These are phyloP conservation scores for Trametes punicea DNA, from an alignment of 768 basidiomycete genomes.

Conservation along the genomic window DNA sequence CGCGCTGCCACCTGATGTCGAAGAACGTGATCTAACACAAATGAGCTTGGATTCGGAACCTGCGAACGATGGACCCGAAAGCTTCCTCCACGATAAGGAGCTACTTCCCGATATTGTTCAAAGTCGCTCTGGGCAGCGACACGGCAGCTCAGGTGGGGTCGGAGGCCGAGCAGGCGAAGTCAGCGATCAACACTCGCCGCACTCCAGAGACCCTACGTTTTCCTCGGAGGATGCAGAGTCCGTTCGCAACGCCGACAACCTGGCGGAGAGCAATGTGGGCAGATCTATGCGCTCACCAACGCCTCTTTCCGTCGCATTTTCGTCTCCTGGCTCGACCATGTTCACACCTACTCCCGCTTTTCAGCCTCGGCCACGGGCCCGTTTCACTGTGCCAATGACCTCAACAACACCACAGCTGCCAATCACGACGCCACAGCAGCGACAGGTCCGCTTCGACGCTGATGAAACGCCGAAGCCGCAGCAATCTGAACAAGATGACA, in stretches of 20 bases:
- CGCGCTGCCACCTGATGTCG: constrained; percentile 1
- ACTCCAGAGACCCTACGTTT: constrained; percentile 57
- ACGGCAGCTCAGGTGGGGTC: background rate
- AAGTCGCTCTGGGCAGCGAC: background rate
- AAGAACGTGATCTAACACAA: constrained; percentile 15
- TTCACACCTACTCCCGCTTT: constrained; percentile 72
- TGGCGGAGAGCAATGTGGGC: background rate
- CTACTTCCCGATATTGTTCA: constrained; percentile 11
- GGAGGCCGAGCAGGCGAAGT: background rate
- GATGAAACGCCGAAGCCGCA: constrained; percentile 7
- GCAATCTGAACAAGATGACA: constrained; percentile 3
- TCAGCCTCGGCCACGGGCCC: constrained; percentile 56
- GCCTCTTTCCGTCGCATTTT: constrained; percentile 40
- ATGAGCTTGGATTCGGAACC: constrained; percentile 10
- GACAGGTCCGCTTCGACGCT: constrained; percentile 9
- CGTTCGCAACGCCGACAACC: constrained; percentile 1
- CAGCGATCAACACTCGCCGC: constrained; percentile 7
- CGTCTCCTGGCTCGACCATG: constrained; percentile 55
- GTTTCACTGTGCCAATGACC: constrained; percentile 49
- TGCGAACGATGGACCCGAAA: background rate
- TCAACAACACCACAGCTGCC: constrained; percentile 30
- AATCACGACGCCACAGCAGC: constrained; percentile 14
- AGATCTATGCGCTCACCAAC: constrained; percentile 32
- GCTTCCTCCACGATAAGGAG: constrained; percentile 8
- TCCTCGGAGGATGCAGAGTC: constrained; percentile 54